Base-by-base conservation (phyloP, 345 rosid species). In the Litchi chinensis region DNA sequence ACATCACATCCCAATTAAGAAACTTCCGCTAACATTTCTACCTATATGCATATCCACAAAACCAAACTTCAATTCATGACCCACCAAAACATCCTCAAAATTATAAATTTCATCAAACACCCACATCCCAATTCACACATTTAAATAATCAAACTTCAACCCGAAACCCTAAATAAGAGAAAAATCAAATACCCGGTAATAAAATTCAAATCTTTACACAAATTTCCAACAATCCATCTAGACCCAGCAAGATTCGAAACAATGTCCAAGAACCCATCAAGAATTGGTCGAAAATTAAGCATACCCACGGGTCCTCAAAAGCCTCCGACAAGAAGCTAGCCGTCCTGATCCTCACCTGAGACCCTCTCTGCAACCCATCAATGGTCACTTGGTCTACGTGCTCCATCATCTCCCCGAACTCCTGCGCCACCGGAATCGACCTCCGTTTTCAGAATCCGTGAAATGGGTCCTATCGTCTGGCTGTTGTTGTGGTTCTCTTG, bases 331-430 rank as follows among this genome's bases (percentile, higher is more conserved):
- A 65, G 77, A 97, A 68, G 52, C 99, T 94, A 12, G 97, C 96
- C 56, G 98, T 87, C 87, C 93, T 79, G 81, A 93, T 91, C 90
- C 98, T 89, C 68, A 87, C 64, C 57, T 93, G 98, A 72, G 92
- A 94, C 7, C 96, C 98, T 52, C 87, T 89, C 88, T 81, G 84
- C 68, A 97, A 80, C 83, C 99, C 99, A 81, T 94, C 99, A 68
- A 97, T 90, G 46, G 98, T 90, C 70, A 94, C 97, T 90, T 97
- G 98, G 60, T 97, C 99, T 18, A 92, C 93, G 75, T 92, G 93
- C 86, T 97, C 99, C 98, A 97, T 94, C 91, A 94, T 90, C 88
- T 94, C 26, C n/a, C 99, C 99, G 16, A 87, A 93, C 85, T 97
- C 98, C 90, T 94, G 99, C 8, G 98, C 91, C 19, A 82, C 71